A percentile compares a stretch with the other conserved stretches of the same genome.
phyloP scores from a whole-genome alignment of 345 rosid species.

The Camelina laxa region DNA sequence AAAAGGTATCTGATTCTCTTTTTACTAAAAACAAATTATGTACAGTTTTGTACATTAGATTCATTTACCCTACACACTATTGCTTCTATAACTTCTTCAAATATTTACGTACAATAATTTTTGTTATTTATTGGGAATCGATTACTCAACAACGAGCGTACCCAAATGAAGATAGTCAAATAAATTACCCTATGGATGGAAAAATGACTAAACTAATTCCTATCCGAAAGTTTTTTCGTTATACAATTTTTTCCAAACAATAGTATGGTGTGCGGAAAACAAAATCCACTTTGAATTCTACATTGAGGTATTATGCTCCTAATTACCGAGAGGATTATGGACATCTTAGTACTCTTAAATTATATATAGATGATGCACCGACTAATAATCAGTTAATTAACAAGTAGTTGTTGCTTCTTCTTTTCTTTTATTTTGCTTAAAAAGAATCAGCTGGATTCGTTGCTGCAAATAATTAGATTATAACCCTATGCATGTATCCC shows the following conservation, averaged over 20 bases:
- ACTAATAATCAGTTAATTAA: conserved; percentile 28
- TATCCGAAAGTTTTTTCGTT: no score
- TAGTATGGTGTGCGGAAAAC: no score
- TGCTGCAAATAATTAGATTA: conserved; percentile 28
- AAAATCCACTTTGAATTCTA: conserved; percentile 14
- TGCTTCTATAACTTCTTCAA: conserved; percentile 13
- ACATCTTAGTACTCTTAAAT: conserved; percentile 55
- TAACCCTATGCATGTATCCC: conserved; percentile 29
- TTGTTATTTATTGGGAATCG: neutral
- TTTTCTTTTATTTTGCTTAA: neutral
- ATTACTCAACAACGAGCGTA: neutral
- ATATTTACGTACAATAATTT: neutral
- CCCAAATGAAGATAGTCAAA: neutral
- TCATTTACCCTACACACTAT: conserved; percentile 25
- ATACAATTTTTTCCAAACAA: no score
- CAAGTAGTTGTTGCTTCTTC: neutral
- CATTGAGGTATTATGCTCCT: conserved; percentile 40
- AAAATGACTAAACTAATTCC: no score
- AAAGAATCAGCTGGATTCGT: conserved; percentile 10
- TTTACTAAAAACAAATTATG: neutral
- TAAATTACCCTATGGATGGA: no score
- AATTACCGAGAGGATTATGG: conserved; percentile 37
- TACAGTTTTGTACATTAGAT: conserved; percentile 35
- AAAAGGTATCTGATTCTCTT: conserved; percentile 41
- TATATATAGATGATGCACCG: conserved; percentile 11